Conservation (phyloP, 139 green algal species). For the Mesostigma viride region DNA sequence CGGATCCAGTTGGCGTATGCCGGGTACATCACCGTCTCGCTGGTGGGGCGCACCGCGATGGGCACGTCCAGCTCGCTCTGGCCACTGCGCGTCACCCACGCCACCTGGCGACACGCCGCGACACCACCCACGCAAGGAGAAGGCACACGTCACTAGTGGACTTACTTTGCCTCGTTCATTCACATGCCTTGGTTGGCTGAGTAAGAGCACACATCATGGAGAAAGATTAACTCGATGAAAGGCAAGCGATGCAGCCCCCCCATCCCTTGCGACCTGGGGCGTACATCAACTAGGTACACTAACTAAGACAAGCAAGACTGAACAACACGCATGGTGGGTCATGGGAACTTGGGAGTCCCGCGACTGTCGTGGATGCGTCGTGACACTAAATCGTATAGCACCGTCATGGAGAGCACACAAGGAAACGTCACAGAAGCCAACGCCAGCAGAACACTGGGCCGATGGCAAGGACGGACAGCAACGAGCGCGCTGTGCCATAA, state of each 20-base stretch:
- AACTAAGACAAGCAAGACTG: constrained; percentile 7
- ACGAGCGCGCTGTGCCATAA: too few relatives aligned
- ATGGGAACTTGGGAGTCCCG: neutral
- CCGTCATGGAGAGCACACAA: too few relatives aligned
- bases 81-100: constrained; percentile 88
- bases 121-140: neutral
- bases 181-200: neutral
- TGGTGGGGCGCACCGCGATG: constrained; percentile 93
- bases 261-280: too few relatives aligned
- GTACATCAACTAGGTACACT: constrained; percentile 8
- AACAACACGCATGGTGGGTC: neutral
- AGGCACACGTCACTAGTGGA: too few relatives aligned
- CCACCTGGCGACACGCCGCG: constrained; percentile 34
- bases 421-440: too few relatives aligned
- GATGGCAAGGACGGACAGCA: too few relatives aligned
- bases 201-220: neutral
- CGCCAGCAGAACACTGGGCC: too few relatives aligned
- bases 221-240: too few relatives aligned
- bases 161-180: too few relatives aligned
- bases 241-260: too few relatives aligned
- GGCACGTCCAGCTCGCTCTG: constrained; percentile 80
- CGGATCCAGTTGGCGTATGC: constrained; percentile 93
- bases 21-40: constrained; percentile 96
- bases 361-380: too few relatives aligned
- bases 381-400: too few relatives aligned